Evolutionary conservation across 179 eudicot genomes (phyloP), one percentile per base, ranked within the genome.

Genomic region (Silene vulgaris): DNA sequence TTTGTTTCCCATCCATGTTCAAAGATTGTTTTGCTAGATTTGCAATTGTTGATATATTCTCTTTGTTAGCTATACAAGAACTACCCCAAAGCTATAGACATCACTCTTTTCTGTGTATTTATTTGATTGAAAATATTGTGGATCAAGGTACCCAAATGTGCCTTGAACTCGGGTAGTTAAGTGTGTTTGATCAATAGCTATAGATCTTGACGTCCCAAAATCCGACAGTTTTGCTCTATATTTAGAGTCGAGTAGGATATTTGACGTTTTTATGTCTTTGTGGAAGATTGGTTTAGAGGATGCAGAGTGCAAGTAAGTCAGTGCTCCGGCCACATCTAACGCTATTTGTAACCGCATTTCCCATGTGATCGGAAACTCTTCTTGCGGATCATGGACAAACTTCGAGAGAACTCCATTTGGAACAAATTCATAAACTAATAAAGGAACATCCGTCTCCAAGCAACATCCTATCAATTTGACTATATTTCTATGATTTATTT

Each of bases 21-120:
- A 85, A 37, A 75, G 82, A 87, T 4, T 72, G 54, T 52, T 69
- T 75, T 35, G 90, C 83, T 14, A 87, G 80, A 52, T 62, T 66
- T 4, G 85, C 82, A 8, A 83, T 64, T 32, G 64, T 67, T 4
- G 7, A 9, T 0, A 85, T 6, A 40, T 75, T 76, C 16, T 84
- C 81, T 9, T 64, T 48, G 14, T 62, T 70, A 3, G 74, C 76
- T 86, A 88, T 2, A 81, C 83, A 7, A 88, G 79, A 12, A 88
- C 89, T n/a, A 88, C 89, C 1, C 88, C 86, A 60, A 88, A 85
- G 64, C 85, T 82, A 21, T 82, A 82, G 20, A 82, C 85, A 45
- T 83, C 85, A 54, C 86, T 80, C 1, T 48, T 48, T 48, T 48
- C 54, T 11, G 54, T 48, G 54, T 9, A 48, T 48, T 48, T 11